Base-by-base conservation (phyloP, 768 basidiomycete species). In the Kwoniella mangroviensis region DNA sequence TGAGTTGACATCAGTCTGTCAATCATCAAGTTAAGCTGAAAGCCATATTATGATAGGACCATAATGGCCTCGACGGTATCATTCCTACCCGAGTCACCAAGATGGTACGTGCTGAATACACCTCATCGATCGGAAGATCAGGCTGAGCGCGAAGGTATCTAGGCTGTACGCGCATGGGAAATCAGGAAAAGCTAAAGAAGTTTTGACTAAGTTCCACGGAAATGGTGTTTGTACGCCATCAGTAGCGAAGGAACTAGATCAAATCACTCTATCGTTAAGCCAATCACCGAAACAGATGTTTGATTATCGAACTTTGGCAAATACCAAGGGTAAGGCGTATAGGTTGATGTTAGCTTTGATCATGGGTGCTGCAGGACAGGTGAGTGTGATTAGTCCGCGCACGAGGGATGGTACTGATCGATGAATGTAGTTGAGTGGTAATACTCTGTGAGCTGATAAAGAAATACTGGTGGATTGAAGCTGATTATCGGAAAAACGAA, bases 41-140 rank as follows among this genome's bases (percentile, higher is more conserved):
- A 1, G 26, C 7, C 3, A 53, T 17, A 21, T 40, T 13, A 13
- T 49, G 13, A 15, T 11, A 77, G 76, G 2, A 15, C 34, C 3
- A 70, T 73, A 43, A 65, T 77, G 56, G 65, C 60, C 12, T 53
- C 57, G 45, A 56, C 68, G 9, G 55, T 70, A 3, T 52, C 64
- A 28, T 75, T 77, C 28, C 51, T 77, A 3, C 76, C 76, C 5
- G 76, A 77, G 45, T 75, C 73, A 12, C 76, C 76, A 11, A 58
- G 76, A 67, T 77, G 75, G 75, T 69, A 41, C 66, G 72, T 71
- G 19, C 40, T n/a, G 58, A 22, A 22, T 42, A 51, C 17, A 28
- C 53, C 11, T 53, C 3, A 6, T 34, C 34, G 34, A 34, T 34
- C 34, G 34, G 34, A 34, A 34, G 34, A 7, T 34, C 34, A 34